A percentile compares a stretch with the other conserved stretches of the same genome.
phyloP scores from a whole-genome alignment of 2,329 filamentous ascomycete genomes.

The Orbilia blumenaviensis region DNA sequence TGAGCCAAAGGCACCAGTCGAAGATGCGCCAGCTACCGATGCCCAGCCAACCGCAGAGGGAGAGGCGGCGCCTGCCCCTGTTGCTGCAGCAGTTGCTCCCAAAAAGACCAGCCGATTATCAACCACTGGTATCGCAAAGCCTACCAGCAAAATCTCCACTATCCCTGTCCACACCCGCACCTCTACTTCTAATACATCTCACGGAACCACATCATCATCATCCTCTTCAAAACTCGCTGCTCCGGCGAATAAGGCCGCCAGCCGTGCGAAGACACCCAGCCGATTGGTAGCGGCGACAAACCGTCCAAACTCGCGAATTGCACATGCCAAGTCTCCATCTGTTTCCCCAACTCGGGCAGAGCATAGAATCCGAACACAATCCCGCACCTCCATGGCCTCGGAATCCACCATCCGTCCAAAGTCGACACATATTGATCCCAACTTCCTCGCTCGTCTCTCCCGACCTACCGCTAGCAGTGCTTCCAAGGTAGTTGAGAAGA shows the following conservation, averaged over 20 bases:
- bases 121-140: not conserved
- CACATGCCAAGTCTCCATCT: slow-evolving; percentile 40
- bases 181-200: no score
- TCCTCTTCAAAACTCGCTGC: slow-evolving; percentile 26
- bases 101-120: slow-evolving; percentile 18
- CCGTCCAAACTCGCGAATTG: slow-evolving; percentile 34
- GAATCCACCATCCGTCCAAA: slow-evolving; percentile 49
- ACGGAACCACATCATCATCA: slow-evolving; percentile 21
- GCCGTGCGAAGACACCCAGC: slow-evolving; percentile 46
- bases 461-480: slow-evolving; percentile 47
- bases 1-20: not conserved
- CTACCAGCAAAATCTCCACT: slow-evolving; percentile 17
- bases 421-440: slow-evolving; percentile 41
- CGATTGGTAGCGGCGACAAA: slow-evolving; percentile 13
- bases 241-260: not conserved
- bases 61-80: not conserved
- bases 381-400: slow-evolving; percentile 48
- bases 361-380: slow-evolving; percentile 36
- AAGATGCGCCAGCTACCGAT: slow-evolving; percentile 5
- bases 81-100: not conserved
- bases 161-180: slow-evolving; percentile 31
- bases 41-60: not conserved
- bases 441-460: slow-evolving; percentile 47
- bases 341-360: slow-evolving; percentile 43
- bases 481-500: slow-evolving; percentile 49